Conservation (phyloP, 2,329 filamentous ascomycete genomes). For the Clonostachys rosea region DNA sequence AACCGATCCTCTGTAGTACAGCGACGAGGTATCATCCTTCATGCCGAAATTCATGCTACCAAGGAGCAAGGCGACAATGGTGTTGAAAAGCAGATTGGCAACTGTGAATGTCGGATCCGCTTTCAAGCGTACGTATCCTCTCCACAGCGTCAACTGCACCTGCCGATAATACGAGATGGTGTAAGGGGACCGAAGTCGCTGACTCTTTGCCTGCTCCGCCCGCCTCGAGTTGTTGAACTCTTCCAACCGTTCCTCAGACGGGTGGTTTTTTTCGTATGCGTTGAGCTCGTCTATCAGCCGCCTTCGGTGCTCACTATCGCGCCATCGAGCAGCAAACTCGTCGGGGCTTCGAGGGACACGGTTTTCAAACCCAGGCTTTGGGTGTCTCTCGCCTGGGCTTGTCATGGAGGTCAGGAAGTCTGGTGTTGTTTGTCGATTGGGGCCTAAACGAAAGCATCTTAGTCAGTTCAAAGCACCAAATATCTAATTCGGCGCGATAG, state of each 20-base stretch:
- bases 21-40: slow-evolving; percentile 50
- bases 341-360: slow-evolving; percentile 63
- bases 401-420: slow-evolving; percentile 63
- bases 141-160: slow-evolving; percentile 48
- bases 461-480: too few relatives aligned
- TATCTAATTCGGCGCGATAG: too few relatives aligned
- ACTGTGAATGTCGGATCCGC: slow-evolving; percentile 60
- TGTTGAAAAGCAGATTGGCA: slow-evolving; percentile 74
- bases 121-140: slow-evolving; percentile 58
- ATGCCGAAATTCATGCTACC: slow-evolving; percentile 75
- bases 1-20: slow-evolving; percentile 48
- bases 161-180: slow-evolving; percentile 72
- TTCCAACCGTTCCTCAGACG: slow-evolving; percentile 30
- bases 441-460: slow-evolving; percentile 15
- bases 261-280: slow-evolving; percentile 41
- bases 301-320: slow-evolving; percentile 40
- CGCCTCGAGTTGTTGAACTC: slow-evolving; percentile 48
- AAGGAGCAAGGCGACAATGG: slow-evolving; percentile 69
- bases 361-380: slow-evolving; percentile 58
- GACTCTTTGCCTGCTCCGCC: slow-evolving; percentile 47
- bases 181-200: slow-evolving; percentile 51
- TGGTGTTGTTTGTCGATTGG: slow-evolving; percentile 60
- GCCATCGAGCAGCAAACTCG: slow-evolving; percentile 55
- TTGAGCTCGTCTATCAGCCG: slow-evolving; percentile 58
- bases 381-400: slow-evolving; percentile 64